phyloP scores from a whole-genome alignment of 148 eudicot species.

The Spergularia bocconei region DNA sequence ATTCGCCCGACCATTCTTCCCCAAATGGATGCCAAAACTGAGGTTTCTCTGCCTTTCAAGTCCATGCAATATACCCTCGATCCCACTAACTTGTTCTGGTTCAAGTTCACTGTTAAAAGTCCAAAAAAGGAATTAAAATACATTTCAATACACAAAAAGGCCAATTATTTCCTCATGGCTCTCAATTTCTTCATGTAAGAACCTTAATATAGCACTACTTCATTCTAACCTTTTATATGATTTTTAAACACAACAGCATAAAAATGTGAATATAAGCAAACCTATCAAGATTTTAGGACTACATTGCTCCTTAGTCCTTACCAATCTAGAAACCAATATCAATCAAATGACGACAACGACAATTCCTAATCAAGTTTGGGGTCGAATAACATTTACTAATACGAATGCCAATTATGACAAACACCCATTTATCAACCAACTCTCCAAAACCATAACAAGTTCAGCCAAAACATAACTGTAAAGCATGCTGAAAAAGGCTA shows the following conservation, averaged over 20 bases:
- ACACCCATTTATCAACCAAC: background rate
- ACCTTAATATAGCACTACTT: background rate
- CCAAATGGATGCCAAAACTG: slow-evolving; percentile 42
- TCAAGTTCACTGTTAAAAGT: slow-evolving; percentile 36
- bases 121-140: background rate
- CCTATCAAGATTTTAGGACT: background rate
- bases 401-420: background rate
- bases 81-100: slow-evolving; percentile 45
- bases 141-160: background rate
- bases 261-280: background rate
- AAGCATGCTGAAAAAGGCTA: background rate
- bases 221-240: background rate
- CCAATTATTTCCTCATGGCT: background rate
- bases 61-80: slow-evolving; percentile 69
- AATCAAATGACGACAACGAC: background rate
- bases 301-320: background rate
- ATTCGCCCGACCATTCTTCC: slow-evolving; percentile 27
- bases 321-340: background rate
- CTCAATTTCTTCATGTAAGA: background rate
- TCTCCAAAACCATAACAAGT: background rate
- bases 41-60: slow-evolving; percentile 62
- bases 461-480: background rate
- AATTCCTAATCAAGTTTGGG: background rate
- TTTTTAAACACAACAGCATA: background rate
- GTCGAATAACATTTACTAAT: background rate